Base-by-base conservation (phyloP, 78 protist genomes). In the Guillardia theta region DNA sequence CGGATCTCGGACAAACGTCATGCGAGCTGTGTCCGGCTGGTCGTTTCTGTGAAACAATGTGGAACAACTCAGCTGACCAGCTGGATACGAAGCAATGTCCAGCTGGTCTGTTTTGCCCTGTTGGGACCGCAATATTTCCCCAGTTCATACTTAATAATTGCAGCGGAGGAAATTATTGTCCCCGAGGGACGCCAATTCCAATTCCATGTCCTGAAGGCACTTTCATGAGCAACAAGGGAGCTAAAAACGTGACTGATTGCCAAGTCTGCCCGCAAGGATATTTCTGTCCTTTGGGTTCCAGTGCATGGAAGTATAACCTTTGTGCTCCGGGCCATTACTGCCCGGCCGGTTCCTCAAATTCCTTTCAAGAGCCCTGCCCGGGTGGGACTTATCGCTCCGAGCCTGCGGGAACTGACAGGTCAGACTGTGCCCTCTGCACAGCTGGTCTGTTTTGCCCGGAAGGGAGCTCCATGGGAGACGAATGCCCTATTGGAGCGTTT, bases 311-410 rank as follows among this genome's bases (percentile, higher is more conserved):
- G 22, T 37, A 41, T 15, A 88, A 88, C 12, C 24, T 88, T 15
- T 88, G 93, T 27, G 93, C 6, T 4, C 93, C 93, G 2, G 94
- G 94, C 4, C 87, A 70, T 88, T 92, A 47, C 88, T 92, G 94
- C 88, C 48, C 88, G 15, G 33, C 18, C 18, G 58, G 88, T 18
- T 70, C 87, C 50, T 0, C 22, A 53, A 70, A 6, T 30, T 24
- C 33, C n/a, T 33, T 15, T 8, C 48, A 24, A 39, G 21, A 19
- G 24, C 58, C 36, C 30, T 64, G 88, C 88, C 87, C 76, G 21
- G 37, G 9, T 9, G 94, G 94, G 47, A 43, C 88, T 30, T 92
- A 92, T 88, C 45, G 94, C 53, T 18, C 24, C 22, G 33, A 24
- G 36, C 15, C 50, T 27, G 48, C 90, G 46, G 88, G 88, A 1